Evolutionary conservation across 371 early-diverging fungal species (phyloP).

Genomic region (Mortierella sp.): DNA sequence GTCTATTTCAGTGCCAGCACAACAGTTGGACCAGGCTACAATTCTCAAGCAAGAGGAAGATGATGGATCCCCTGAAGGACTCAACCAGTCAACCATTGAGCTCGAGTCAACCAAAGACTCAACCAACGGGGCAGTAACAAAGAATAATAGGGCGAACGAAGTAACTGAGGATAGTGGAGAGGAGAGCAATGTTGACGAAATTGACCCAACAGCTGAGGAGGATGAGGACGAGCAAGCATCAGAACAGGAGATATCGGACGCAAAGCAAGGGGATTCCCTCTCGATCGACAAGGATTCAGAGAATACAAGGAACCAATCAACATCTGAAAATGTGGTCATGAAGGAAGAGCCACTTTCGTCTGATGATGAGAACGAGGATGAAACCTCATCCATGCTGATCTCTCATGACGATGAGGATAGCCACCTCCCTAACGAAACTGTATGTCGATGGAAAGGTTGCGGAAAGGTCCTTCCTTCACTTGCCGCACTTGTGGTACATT

Average conservation of each 20-base stretch:
- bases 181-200: constrained; percentile 3
- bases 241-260: not conserved
- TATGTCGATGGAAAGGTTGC: constrained; percentile 67
- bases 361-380: constrained; percentile 11
- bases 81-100: not conserved
- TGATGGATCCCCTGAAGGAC: not conserved
- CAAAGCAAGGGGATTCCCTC: not conserved
- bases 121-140: no score
- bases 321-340: not conserved
- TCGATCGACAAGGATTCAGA: constrained; percentile 15
- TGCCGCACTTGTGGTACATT: constrained; percentile 60
- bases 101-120: no score
- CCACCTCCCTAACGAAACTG: constrained; percentile 42
- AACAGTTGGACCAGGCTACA: not conserved
- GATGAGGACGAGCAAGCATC: not conserved
- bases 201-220: not conserved
- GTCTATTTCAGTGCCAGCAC: not conserved
- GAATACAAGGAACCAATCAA: no score
- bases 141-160: no score
- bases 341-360: no score
- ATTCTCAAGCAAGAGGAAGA: constrained; percentile 1
- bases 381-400: not conserved
- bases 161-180: not conserved
- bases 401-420: constrained; percentile 39
- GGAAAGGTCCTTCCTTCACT: constrained; percentile 54